Base-by-base conservation (phyloP, 2,329 filamentous ascomycete genomes). In the Trichoderma koningii region DNA sequence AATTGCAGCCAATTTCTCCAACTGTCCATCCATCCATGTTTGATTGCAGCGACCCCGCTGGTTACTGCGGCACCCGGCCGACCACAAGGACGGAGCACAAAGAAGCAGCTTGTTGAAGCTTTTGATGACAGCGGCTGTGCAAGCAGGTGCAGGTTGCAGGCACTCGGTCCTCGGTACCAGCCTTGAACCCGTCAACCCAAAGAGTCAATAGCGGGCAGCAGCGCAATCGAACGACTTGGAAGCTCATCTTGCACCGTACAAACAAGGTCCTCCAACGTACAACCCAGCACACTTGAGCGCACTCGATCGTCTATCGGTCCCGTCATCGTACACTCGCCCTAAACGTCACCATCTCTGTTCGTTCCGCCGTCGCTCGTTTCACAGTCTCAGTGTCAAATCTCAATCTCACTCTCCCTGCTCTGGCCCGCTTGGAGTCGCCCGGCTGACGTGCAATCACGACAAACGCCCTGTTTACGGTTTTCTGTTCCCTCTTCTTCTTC, bases 1-100 rank as follows among this genome's bases (percentile, higher is more conserved):
- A 5, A 52, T 19, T 52, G 50, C 50, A 52, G 15, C 30, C 26
- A 30, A 60, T 60, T 50, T 38, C 34, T 38, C 34, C 34, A 38
- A 14, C 7, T 38, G 10, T 38, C 47, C 21, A 23, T 23, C 21
- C 21, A 23, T 23, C 48, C 28, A 28, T 26, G 47, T 61, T 61
- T 61, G 21, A 61, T 47, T 21, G 45, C 51, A 17, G 56, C 55
- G 48, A 56, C 59, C 61, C 67, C 65, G 61, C 64, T 69, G 69
- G 70, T 71, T 71, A 70, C 70, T 68, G 64, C 63, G 68, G 69
- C 69, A 71, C 66, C 70, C 69, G 64, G 62, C 64, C 45, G 48
- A 50, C 45, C 21, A 42, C n/a, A 23, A 57, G 26, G 34, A 38
- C 34, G 34, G 34, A 23, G 34, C 34, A 38, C 2, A 38, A 38